Conservation (phyloP, 2,329 filamentous ascomycete genomes). For the Diaporthe nobilis region DNA sequence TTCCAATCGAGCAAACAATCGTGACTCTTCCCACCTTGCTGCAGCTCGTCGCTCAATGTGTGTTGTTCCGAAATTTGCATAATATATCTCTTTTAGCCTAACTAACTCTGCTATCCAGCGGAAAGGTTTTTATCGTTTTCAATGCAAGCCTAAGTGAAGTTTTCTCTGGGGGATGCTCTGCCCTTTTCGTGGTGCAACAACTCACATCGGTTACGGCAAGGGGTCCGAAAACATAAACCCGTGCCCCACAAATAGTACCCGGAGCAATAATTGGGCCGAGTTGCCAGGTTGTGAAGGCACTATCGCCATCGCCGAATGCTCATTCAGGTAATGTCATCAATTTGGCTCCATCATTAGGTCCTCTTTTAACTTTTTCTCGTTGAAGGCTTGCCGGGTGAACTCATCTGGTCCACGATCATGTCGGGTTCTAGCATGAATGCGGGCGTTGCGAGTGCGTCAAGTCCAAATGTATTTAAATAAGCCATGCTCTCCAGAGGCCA, state of each 20-base stretch:
- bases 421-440: neutral
- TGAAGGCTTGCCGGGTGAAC: neutral
- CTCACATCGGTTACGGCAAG: neutral
- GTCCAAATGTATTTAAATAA: neutral
- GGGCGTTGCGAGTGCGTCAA: neutral
- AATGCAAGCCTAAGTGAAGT: neutral
- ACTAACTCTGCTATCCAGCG: too few species aligned
- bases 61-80: too few species aligned
- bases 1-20: neutral
- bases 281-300: neutral
- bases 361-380: neutral
- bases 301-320: neutral
- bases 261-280: constrained; percentile 4
- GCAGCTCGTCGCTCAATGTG: neutral
- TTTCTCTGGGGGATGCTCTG: neutral
- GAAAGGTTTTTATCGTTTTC: neutral
- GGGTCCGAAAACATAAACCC: constrained; percentile 2
- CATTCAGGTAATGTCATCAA: neutral
- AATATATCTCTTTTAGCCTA: too few species aligned
- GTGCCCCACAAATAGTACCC: neutral
- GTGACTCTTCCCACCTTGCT: neutral
- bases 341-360: neutral
- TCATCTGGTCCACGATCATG: neutral
- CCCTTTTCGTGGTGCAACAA: neutral
- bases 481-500: neutral